Base-by-base conservation (phyloP, 495 filamentous ascomycete species). In the Evernia prunastri region DNA sequence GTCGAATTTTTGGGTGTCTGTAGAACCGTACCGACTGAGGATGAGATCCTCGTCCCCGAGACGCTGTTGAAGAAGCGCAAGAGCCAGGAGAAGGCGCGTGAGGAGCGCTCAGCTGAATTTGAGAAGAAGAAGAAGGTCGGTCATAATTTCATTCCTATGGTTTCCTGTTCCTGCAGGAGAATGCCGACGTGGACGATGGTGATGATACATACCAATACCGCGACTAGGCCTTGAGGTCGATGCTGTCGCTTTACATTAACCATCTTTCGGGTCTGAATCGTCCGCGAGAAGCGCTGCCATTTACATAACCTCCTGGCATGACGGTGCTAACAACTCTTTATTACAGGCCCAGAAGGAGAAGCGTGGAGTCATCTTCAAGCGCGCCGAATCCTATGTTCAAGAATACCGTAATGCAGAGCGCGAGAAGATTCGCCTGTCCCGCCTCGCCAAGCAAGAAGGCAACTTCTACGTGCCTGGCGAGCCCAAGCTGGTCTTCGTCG, bases 1-100 rank as follows among this genome's bases (percentile, higher is more conserved):
- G 77, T 81, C 79, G 75, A n/a, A 79, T 62, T 69, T 67, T 69
- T 67, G 69, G 64, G 68, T 35, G 25, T 73, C 65, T 73, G 77
- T 79, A 95, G 90, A 78, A 83, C 85, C 78, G 87, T 93, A 71
- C 89, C 93, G 54, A 93, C 91, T 75, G 74, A 88, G 79, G 89
- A 96, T 78, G 88, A 96, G 76, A 86, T 97, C 77, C 87, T 97
- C 71, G 91, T 96, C 74, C 92, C 92, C 63, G 92, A 96, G 87
- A 97, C 92, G 70, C 89, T 97, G 74, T 87, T 97, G 73, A 98
- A 97, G 89, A 98, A 98, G 89, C 92, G 94, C 85, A 98, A 97
- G 91, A 88, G 85, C 78, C 93, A 96, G 82, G 94, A 98, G 86
- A 96, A 96, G 86, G 89, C 91, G 74, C 87, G 91, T 74, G 93